These are phyloP conservation scores for Cryptococcus sp. DNA, from an alignment of 1,284 basidiomycete genomes.

Conservation along the genomic window DNA sequence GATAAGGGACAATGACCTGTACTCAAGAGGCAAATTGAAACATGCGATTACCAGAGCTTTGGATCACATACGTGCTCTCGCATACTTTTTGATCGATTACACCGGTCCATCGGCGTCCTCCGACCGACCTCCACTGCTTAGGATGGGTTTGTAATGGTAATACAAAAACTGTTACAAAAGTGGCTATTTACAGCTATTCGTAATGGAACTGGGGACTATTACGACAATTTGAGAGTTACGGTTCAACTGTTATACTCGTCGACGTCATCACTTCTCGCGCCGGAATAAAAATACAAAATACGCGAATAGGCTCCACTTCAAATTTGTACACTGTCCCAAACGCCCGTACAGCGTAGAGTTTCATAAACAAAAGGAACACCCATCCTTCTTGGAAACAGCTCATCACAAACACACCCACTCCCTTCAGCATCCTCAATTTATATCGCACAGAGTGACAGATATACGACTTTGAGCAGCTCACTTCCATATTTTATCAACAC, in stretches of 20 bases:
- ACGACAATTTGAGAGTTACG: too few relatives aligned
- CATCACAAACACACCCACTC: not conserved
- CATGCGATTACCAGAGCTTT: too few relatives aligned
- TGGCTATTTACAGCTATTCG: too few relatives aligned
- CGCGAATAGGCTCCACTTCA: conserved; percentile 5
- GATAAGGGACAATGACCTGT: too few relatives aligned
- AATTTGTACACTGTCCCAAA: conserved; percentile 1
- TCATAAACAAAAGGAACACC: not conserved
- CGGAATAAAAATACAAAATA: not conserved
- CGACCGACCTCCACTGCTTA: too few relatives aligned
- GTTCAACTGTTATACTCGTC: conserved; percentile 3
- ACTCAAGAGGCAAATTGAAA: too few relatives aligned
- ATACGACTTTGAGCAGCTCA: not conserved
- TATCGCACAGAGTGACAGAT: not conserved
- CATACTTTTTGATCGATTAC: too few relatives aligned
- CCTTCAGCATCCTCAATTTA: not conserved
- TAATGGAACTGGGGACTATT: too few relatives aligned
- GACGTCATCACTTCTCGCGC: conserved; percentile 14
- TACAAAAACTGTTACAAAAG: too few relatives aligned
- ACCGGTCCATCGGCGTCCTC: too few relatives aligned
- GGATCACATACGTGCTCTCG: too few relatives aligned
- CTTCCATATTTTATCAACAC: conserved; percentile 1
- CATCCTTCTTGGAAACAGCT: conserved; percentile 1
- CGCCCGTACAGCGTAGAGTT: not conserved
- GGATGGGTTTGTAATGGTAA: too few relatives aligned